Conservation (phyloP, 352 stramenopile genomes). For the Pythium monospermum region DNA sequence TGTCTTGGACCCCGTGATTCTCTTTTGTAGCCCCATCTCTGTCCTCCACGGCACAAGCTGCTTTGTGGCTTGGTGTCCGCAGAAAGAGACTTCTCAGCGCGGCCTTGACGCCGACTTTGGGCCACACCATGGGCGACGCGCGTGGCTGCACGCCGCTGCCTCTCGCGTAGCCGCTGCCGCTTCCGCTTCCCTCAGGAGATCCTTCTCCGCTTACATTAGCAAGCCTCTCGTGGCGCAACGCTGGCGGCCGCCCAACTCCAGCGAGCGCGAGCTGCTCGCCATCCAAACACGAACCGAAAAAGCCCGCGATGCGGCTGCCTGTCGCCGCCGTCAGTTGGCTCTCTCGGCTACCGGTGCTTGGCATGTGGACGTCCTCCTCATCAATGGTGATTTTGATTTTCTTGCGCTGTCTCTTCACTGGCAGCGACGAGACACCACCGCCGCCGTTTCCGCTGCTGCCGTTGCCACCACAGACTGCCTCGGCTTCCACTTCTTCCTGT, state of each 20-base stretch:
- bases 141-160: background rate
- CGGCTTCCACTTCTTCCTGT: slow-evolving; percentile 23
- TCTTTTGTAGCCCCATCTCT: background rate
- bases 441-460: too few relatives aligned
- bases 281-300: slow-evolving; percentile 2
- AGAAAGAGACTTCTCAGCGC: slow-evolving; percentile 9
- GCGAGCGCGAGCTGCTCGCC: background rate
- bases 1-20: background rate
- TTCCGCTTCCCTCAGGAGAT: slow-evolving; percentile 2
- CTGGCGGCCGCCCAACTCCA: background rate
- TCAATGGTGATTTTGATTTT: slow-evolving; percentile 24
- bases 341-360: too few relatives aligned
- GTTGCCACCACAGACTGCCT: background rate
- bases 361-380: too few relatives aligned
- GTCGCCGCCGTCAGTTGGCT: background rate
- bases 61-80: too few relatives aligned
- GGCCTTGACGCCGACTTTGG: slow-evolving; percentile 1
- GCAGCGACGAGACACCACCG: too few relatives aligned
- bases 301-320: slow-evolving; percentile 4
- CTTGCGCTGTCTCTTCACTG: slow-evolving; percentile 9
- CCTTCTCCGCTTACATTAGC: background rate
- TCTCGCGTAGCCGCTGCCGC: background rate
- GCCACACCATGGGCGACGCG: slow-evolving; percentile 15
- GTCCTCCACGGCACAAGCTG: background rate
- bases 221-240: slow-evolving; percentile 4